Evolutionary conservation across 371 early-diverging fungal genomes (phyloP).

Genomic region (Actinomucor elegans): DNA sequence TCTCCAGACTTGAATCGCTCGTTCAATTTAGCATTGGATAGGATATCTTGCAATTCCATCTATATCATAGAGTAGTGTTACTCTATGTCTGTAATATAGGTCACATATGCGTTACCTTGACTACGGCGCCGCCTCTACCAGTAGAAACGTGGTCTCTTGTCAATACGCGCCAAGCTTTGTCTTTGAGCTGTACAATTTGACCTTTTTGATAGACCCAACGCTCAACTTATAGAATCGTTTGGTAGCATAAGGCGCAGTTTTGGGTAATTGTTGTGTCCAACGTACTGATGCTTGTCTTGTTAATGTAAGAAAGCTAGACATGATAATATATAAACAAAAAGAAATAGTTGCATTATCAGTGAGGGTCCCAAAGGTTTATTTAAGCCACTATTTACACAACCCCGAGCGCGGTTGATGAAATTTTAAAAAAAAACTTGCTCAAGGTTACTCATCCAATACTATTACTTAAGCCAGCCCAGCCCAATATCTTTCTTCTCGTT

Average conservation of each 20-base stretch:
- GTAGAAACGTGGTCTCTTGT: constrained; percentile 43
- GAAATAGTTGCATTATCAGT: not conserved
- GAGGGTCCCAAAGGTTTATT: not conserved
- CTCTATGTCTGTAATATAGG: not conserved
- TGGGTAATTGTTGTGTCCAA: not conserved
- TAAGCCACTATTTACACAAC: constrained; percentile 9
- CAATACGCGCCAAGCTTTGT: constrained; percentile 46
- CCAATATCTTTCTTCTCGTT: not conserved
- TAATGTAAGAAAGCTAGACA: constrained; percentile 2
- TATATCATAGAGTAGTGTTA: no score
- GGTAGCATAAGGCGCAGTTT: not conserved
- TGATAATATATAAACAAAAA: not conserved
- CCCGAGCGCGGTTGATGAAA: no score
- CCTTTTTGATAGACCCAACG: constrained; percentile 49
- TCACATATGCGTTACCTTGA: constrained; percentile 46
- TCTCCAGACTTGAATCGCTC: constrained; percentile 68
- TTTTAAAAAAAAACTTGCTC: not conserved
- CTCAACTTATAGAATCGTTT: constrained; percentile 39
- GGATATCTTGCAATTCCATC: constrained; percentile 67
- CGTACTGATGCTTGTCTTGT: not conserved
- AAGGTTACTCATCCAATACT: not conserved
- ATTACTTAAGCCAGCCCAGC: no score
- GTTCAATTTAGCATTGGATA: constrained; percentile 50
- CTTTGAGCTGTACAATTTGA: constrained; percentile 47
- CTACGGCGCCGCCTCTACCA: constrained; percentile 54